These are phyloP conservation scores for Paspalum notatum DNA, from an alignment of 176 grass and related monocot genomes.

Conservation along the genomic window DNA sequence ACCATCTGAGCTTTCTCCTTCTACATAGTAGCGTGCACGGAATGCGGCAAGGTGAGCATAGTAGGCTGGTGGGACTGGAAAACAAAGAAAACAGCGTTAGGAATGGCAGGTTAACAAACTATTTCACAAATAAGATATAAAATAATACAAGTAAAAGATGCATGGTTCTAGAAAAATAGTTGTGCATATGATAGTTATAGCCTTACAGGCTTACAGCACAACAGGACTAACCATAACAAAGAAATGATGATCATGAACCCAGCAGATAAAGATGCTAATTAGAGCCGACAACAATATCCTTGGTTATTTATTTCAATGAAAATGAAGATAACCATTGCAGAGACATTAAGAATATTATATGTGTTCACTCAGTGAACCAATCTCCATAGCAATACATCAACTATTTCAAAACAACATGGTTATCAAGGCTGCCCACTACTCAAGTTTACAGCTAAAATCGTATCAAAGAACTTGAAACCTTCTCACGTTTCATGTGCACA, in stretches of 20 bases:
- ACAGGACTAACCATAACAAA: not conserved
- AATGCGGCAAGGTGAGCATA: constrained; percentile 74
- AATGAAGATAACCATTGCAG: not conserved
- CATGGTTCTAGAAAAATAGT: not conserved
- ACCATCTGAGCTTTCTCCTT: constrained; percentile 58
- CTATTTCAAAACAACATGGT: not conserved
- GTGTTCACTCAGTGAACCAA: not conserved
- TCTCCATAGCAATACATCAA: not conserved
- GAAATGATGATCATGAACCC: not conserved
- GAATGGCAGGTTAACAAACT: not conserved
- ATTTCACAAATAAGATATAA: not conserved
- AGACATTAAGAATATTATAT: not conserved
- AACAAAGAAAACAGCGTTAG: not conserved
- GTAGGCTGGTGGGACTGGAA: constrained; percentile 69
- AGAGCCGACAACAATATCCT: not conserved
- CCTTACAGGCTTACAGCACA: not conserved
- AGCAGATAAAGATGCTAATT: not conserved
- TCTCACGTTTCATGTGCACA: not conserved
- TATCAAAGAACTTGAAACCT: not conserved
- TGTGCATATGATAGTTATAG: not conserved
- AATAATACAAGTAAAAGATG: not conserved
- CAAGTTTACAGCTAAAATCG: not conserved
- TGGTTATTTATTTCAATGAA: not conserved
- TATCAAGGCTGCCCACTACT: not conserved
- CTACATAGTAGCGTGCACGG: constrained; percentile 58